These are phyloP conservation scores for Solanum lignicaule DNA, from an alignment of 257 asterid species.

Conservation along the genomic window DNA sequence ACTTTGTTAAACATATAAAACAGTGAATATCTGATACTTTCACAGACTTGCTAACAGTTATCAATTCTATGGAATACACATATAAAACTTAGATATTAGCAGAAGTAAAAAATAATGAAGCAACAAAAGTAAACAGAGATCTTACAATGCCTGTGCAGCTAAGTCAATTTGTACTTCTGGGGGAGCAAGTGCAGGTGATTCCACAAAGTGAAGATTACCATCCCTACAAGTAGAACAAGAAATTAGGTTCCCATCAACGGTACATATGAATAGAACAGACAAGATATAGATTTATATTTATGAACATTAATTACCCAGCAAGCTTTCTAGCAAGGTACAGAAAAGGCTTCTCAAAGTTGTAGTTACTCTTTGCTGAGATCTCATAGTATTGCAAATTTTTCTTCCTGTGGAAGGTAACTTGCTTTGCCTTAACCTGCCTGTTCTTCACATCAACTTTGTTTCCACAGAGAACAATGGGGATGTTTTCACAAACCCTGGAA, in stretches of 20 bases:
- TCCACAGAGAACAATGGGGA: conserved; percentile 66
- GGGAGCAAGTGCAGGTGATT: conserved; percentile 64
- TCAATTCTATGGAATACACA: neutral
- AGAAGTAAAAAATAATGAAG: neutral
- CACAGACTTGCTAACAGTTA: neutral
- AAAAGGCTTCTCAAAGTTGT: conserved; percentile 82
- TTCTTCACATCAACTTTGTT: conserved; percentile 76
- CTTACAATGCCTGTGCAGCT: conserved; percentile 47
- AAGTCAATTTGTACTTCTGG: conserved; percentile 58
- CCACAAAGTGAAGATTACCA: conserved; percentile 55
- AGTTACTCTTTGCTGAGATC: conserved; percentile 74
- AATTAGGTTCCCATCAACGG: neutral
- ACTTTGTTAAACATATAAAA: neutral
- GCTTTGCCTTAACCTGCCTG: conserved; percentile 75
- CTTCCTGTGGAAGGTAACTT: conserved; percentile 68
- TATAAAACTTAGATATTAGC: neutral
- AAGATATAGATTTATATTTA: neutral
- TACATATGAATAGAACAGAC: neutral
- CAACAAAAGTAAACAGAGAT: neutral
- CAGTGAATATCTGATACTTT: neutral
- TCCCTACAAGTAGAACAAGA: conserved; percentile 22
- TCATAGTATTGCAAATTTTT: conserved; percentile 66
- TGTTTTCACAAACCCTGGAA: conserved; percentile 57
- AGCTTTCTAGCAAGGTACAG: conserved; percentile 59
- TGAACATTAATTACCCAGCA: conserved; percentile 44